Conservation (phyloP, 495 filamentous ascomycete species). For the Lineolata rhizophorae region DNA sequence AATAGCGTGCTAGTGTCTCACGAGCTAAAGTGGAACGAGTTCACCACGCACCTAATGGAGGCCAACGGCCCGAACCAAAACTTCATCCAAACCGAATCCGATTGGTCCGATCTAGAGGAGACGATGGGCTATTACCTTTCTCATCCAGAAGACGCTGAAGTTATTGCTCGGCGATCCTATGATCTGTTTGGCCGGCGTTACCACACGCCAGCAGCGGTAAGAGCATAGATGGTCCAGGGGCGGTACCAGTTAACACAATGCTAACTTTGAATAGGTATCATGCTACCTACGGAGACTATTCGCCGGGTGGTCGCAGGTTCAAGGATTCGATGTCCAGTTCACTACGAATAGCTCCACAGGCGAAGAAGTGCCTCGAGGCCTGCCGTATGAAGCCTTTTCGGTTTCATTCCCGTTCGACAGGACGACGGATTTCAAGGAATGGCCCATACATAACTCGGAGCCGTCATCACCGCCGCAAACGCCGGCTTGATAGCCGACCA, state of each 20-base stretch:
- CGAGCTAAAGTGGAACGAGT: conserved; percentile 22
- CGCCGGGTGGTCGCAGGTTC: background rate
- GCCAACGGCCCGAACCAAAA: conserved; percentile 32
- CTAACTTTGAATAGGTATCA: too few species aligned
- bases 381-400: too few species aligned
- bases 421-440: too few species aligned
- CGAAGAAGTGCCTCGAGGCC: too few species aligned
- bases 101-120: conserved; percentile 30
- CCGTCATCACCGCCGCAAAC: too few species aligned
- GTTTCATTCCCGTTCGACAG: too few species aligned
- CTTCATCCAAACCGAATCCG: conserved; percentile 30
- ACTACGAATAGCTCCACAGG: too few species aligned
- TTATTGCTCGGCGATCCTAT: conserved; percentile 32
- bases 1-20: conserved; percentile 31
- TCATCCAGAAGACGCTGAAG: conserved; percentile 26
- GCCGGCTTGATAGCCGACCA: too few species aligned
- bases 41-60: conserved; percentile 21
- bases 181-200: conserved; percentile 34
- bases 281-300: background rate
- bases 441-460: too few species aligned
- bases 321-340: too few species aligned
- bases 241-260: too few species aligned
- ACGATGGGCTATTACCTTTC: conserved; percentile 29
- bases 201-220: conserved; percentile 32
- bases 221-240: too few species aligned